phyloP scores from a whole-genome alignment of 345 rosid genomes.

The Eutrema japonicum region DNA sequence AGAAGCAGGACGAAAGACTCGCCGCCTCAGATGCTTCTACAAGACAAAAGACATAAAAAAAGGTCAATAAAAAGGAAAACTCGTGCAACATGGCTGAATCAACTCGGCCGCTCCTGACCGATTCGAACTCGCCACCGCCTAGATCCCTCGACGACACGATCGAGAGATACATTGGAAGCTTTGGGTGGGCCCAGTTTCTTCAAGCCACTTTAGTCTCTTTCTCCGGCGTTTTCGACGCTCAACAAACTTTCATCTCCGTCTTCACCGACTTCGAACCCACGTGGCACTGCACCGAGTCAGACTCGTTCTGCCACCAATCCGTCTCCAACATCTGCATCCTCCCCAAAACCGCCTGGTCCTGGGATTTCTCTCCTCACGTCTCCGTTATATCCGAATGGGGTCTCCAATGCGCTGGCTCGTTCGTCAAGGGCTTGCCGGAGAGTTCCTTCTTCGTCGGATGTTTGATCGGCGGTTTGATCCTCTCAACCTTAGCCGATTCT shows the following conservation, averaged over 20 bases:
- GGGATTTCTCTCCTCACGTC: constrained; percentile 47
- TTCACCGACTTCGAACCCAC: constrained; percentile 61
- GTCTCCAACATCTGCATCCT: constrained; percentile 49
- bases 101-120: constrained; percentile 39
- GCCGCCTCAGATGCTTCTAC: constrained; percentile 5
- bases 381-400: constrained; percentile 63
- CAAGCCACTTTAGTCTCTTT: constrained; percentile 62
- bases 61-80: background rate
- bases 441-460: constrained; percentile 67
- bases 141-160: constrained; percentile 44
- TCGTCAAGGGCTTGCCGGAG: constrained; percentile 61
- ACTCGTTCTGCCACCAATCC: constrained; percentile 34
- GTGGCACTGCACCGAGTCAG: constrained; percentile 54
- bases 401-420: constrained; percentile 53
- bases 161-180: constrained; percentile 38
- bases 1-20: constrained; percentile 18
- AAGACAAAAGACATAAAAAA: background rate
- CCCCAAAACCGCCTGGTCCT: constrained; percentile 53
- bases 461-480: constrained; percentile 56
- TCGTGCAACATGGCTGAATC: constrained; percentile 35
- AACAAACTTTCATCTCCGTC: constrained; percentile 65
- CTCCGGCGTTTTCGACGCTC: constrained; percentile 63
- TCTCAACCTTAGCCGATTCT: constrained; percentile 61
- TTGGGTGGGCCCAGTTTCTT: constrained; percentile 50
- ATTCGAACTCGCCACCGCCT: constrained; percentile 28